phyloP scores from a whole-genome alignment of 768 basidiomycete species.

The Termitomyces sp. region DNA sequence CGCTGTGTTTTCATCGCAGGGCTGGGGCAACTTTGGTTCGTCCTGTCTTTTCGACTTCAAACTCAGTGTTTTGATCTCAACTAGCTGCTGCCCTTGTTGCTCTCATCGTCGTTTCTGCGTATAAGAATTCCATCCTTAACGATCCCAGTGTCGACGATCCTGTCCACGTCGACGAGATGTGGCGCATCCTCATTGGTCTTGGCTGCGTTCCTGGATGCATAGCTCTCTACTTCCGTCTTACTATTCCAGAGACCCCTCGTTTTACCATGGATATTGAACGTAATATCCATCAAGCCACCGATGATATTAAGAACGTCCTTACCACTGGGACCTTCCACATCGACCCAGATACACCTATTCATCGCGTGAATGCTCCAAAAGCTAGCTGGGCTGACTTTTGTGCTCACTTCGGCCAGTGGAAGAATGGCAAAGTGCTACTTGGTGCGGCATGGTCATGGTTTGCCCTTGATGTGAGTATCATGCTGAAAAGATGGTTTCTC shows the following conservation, averaged over 20 bases:
- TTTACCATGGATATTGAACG: constrained; percentile 90
- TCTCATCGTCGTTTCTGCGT: constrained; percentile 58
- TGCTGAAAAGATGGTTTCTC: neutral
- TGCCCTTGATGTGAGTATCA: constrained; percentile 64
- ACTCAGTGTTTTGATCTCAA: neutral
- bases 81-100: constrained; percentile 63
- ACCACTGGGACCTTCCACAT: constrained; percentile 36
- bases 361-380: constrained; percentile 63
- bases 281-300: constrained; percentile 68
- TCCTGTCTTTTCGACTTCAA: constrained; percentile 2
- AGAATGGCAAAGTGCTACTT: constrained; percentile 75
- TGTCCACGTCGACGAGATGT: constrained; percentile 63
- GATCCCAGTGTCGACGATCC: constrained; percentile 30
- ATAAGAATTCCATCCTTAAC: constrained; percentile 51
- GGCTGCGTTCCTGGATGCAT: constrained; percentile 77
- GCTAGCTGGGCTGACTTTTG: constrained; percentile 66
- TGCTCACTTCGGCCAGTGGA: constrained; percentile 62
- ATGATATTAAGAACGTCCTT: constrained; percentile 70
- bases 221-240: constrained; percentile 89
- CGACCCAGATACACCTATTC: constrained; percentile 51
- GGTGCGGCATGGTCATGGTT: constrained; percentile 86
- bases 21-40: constrained; percentile 80
- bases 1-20: constrained; percentile 80
- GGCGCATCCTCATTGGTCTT: constrained; percentile 86
- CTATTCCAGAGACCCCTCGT: constrained; percentile 89